phyloP scores from a whole-genome alignment of 73 alveolate species.

The Paramecium pentaurelia region DNA sequence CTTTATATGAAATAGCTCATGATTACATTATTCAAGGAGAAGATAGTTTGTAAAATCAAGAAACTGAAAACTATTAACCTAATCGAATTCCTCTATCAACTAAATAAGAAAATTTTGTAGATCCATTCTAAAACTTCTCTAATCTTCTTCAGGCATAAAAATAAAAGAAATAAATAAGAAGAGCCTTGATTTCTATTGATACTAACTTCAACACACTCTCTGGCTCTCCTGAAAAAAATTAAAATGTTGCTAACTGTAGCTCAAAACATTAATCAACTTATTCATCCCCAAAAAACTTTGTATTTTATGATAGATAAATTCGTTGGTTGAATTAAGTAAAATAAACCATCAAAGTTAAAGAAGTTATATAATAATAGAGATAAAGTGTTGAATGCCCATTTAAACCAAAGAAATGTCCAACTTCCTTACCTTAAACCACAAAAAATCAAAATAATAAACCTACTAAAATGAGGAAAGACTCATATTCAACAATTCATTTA shows the following conservation, averaged over 20 bases:
- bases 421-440: background rate
- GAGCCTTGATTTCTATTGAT: background rate
- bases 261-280: background rate
- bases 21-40: background rate
- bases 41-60: background rate
- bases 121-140: background rate
- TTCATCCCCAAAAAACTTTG: background rate
- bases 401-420: conserved; percentile 12
- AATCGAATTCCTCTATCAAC: background rate
- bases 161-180: background rate
- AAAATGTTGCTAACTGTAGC: background rate
- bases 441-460: background rate
- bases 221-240: background rate
- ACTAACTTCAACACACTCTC: background rate
- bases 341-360: background rate
- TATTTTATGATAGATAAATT: background rate
- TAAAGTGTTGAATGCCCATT: background rate
- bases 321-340: background rate
- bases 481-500: conserved; percentile 5
- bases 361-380: background rate
- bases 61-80: background rate
- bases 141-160: background rate
- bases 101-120: background rate
- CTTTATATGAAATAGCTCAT: conserved; percentile 17
- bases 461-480: background rate